A percentile compares a stretch with the other conserved stretches of the same genome.
phyloP scores from a whole-genome alignment of 805 yeast species.

The Saccharomycopsis javanensis region DNA sequence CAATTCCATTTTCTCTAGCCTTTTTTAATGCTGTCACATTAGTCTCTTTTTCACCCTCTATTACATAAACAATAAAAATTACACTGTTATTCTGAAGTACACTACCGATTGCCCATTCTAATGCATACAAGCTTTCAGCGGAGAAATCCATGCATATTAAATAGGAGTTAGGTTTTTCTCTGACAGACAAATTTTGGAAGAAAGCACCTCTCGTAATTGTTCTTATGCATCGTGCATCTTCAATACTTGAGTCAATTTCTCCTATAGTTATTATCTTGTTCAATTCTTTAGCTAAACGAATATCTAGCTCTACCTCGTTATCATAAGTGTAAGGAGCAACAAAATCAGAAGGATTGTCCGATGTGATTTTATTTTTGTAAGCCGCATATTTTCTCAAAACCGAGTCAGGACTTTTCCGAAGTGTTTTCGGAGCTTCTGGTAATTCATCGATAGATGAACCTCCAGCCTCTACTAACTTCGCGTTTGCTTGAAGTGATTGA shows the following conservation, averaged over 20 bases:
- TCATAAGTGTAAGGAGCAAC: slow-evolving; percentile 53
- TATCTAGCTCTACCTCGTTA: slow-evolving; percentile 47
- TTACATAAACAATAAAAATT: slow-evolving; percentile 45
- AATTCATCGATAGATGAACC: slow-evolving; percentile 27
- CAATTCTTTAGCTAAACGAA: slow-evolving; percentile 42
- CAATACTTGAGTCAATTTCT: slow-evolving; percentile 39
- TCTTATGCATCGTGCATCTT: slow-evolving; percentile 45
- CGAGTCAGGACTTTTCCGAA: slow-evolving; percentile 32
- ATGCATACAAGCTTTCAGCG: slow-evolving; percentile 72
- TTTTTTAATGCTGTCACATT: slow-evolving; percentile 26
- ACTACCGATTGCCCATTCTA: slow-evolving; percentile 84
- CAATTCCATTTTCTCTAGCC: slow-evolving; percentile 34
- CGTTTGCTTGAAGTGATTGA: slow-evolving; percentile 2
- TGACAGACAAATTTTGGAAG: slow-evolving; percentile 32
- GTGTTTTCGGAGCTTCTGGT: slow-evolving; percentile 39
- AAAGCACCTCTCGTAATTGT: slow-evolving; percentile 54
- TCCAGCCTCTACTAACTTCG: neutral
- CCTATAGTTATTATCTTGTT: slow-evolving; percentile 45
- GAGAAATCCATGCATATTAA: slow-evolving; percentile 74
- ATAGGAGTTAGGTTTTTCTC: slow-evolving; percentile 43
- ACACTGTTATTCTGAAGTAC: slow-evolving; percentile 77
- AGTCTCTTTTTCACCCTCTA: slow-evolving; percentile 15
- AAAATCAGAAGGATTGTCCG: slow-evolving; percentile 30
- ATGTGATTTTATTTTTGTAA: slow-evolving; percentile 44
- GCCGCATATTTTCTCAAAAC: slow-evolving; percentile 47